Evolutionary conservation across 2,329 filamentous ascomycete genomes (phyloP), one percentile per base, ranked within the genome.

Genomic region (Ascochyta viciae-villosae): DNA sequence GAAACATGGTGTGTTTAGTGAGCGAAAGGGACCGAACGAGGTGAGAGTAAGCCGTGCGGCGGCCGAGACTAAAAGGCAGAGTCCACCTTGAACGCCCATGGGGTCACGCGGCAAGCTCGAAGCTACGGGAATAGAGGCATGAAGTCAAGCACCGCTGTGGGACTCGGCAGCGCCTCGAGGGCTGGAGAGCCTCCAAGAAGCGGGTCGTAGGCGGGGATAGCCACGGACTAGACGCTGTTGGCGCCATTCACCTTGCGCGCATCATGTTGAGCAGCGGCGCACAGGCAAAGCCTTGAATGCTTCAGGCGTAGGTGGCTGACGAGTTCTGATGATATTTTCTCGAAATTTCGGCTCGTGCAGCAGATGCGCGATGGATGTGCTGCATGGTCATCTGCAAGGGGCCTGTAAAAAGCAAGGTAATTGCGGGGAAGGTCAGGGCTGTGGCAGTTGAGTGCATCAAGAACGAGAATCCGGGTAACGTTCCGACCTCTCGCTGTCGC

Each of bases 341-440:
- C 23, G 23, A 43, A 43, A 22, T 65, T 63, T 66, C 64, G 66
- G 65, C 65, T 64, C 69, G 68, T 61, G 69, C 67, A 71, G 57
- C 67, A 68, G 59, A 63, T 62, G 63, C 63, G 67, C 70, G 63
- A 64, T 65, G 68, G 46, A 52, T 52, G 49, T 52, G 54, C 49
- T 73, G 71, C 74, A 74, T 74, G 72, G 73, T 74, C 68, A 72
- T 68, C 72, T 74, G 73, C 74, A 76, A 74, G 73, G 74, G 69
- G 59, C 31, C 65, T 60, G 57, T 61, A 60, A 61, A 64, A 68
- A 67, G 65, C 63, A 71, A 64, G 67, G 62, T 56, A 64, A 73
- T 71, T 75, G 74, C 73, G 74, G 74, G 73, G 74, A 74, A 75
- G 62, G 60, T 64, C 51, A 70, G 62, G 65, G 62, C 60, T 62